Percentiles rank a stretch among this genome's conserved stretches.
Conservation (phyloP, 2,329 filamentous ascomycete species). For the Talaromyces funiculosus region DNA sequence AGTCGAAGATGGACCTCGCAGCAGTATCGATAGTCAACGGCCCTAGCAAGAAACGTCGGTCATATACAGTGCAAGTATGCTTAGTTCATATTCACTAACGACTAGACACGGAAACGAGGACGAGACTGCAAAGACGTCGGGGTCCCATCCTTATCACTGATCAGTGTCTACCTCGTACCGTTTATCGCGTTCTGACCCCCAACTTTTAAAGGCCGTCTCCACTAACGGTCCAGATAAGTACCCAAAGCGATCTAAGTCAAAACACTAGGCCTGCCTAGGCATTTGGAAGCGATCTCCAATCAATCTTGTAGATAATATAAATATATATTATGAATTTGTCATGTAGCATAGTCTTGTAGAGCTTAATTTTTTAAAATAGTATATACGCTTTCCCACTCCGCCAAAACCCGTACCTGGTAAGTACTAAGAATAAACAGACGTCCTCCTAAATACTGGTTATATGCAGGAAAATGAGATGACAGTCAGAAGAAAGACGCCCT, state of each 20-base stretch:
- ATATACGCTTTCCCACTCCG: not conserved
- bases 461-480: not conserved
- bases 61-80: not conserved
- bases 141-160: not conserved
- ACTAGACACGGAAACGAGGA: too few species aligned
- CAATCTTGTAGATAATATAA: too few species aligned
- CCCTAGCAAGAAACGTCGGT: too few species aligned
- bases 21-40: too few species aligned
- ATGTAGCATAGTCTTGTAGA: too few species aligned
- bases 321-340: too few species aligned
- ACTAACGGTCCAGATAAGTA: not conserved
- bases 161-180: too few species aligned
- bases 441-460: not conserved
- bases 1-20: too few species aligned
- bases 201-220: not conserved
- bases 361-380: too few species aligned
- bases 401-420: not conserved
- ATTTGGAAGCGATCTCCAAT: conserved; percentile 3
- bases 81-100: not conserved
- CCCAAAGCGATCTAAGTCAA: not conserved
- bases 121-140: too few species aligned
- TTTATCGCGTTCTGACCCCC: not conserved
- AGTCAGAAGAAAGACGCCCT: not conserved
- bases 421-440: not conserved
- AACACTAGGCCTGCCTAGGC: not conserved